These are phyloP conservation scores for Penicillium italicum DNA, from an alignment of 2,329 filamentous ascomycete species.

Conservation along the genomic window DNA sequence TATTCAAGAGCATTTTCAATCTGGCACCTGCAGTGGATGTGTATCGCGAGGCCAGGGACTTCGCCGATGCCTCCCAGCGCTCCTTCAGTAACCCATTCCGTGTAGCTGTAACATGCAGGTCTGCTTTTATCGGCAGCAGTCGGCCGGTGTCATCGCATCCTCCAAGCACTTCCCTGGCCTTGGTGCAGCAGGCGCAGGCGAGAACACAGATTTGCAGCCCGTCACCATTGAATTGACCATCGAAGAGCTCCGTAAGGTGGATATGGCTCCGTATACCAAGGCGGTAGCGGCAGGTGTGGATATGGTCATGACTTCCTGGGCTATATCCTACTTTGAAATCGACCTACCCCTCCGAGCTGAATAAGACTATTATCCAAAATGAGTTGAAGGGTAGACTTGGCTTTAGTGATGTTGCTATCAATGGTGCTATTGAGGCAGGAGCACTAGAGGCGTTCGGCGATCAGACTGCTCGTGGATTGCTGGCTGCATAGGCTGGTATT, in stretches of 20 bases:
- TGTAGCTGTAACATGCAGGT: slow-evolving; percentile 21
- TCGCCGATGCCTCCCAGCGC: slow-evolving; percentile 24
- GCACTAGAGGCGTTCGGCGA: slow-evolving; percentile 23
- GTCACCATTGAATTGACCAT: slow-evolving; percentile 26
- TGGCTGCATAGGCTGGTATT: slow-evolving; percentile 30
- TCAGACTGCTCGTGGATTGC: slow-evolving; percentile 20
- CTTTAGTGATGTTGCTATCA: slow-evolving; percentile 31
- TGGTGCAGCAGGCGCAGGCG: slow-evolving; percentile 20
- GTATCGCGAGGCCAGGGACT: slow-evolving; percentile 26
- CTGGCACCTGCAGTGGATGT: slow-evolving; percentile 32
- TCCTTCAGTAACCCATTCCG: slow-evolving; percentile 28
- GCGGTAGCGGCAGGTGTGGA: slow-evolving; percentile 28
- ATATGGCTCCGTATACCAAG: slow-evolving; percentile 24
- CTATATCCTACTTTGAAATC: slow-evolving; percentile 29
- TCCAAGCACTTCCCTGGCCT: slow-evolving; percentile 35
- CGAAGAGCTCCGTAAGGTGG: slow-evolving; percentile 22
- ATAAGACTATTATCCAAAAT: slow-evolving; percentile 23
- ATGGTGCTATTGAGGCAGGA: slow-evolving; percentile 31
- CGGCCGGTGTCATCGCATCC: slow-evolving; percentile 20
- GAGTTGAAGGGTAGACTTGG: slow-evolving; percentile 26
- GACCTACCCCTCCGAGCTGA: slow-evolving; percentile 26
- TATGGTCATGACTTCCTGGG: slow-evolving; percentile 34
- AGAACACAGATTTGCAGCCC: slow-evolving; percentile 29
- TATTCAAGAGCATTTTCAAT: slow-evolving; percentile 25
- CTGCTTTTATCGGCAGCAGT: slow-evolving; percentile 25